Evolutionary conservation across 78 protist genomes (phyloP).

Genomic region (Dictyostelium citrinum): DNA sequence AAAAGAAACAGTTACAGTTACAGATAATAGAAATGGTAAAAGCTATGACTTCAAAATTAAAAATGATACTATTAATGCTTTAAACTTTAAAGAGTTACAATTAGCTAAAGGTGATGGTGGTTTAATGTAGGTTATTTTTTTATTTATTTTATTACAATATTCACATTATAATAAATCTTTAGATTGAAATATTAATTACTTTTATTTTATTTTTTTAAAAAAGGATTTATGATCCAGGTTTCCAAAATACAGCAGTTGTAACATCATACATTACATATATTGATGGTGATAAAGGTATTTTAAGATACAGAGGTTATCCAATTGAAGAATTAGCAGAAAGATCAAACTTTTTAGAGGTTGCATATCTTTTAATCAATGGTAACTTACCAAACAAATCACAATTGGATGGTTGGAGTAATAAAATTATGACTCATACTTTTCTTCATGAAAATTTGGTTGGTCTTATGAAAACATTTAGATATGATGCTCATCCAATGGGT

Average conservation of each 20-base stretch:
- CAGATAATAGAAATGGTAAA: constrained; percentile 69
- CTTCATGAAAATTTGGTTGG: constrained; percentile 79
- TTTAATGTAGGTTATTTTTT: constrained; percentile 28
- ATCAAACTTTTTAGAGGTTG: constrained; percentile 71
- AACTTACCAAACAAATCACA: constrained; percentile 62
- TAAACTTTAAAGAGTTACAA: constrained; percentile 17
- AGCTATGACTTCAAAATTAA: constrained; percentile 40
- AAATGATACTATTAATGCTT: constrained; percentile 40
- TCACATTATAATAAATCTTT: background rate
- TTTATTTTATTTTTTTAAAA: background rate
- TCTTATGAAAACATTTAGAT: constrained; percentile 78
- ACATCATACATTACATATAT: constrained; percentile 66
- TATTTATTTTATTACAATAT: background rate
- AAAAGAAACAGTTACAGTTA: constrained; percentile 42
- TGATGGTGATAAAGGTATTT: constrained; percentile 81
- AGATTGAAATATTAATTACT: background rate
- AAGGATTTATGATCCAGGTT: constrained; percentile 82
- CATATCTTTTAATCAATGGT: constrained; percentile 71
- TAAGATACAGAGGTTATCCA: constrained; percentile 78
- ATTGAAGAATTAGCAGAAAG: constrained; percentile 84
- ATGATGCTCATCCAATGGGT: constrained; percentile 94
- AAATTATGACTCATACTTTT: constrained; percentile 80
- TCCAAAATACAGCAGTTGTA: constrained; percentile 63
- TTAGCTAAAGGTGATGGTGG: constrained; percentile 37
- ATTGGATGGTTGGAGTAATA: constrained; percentile 24